Base-by-base conservation (phyloP, 805 yeast genomes). In the Lachancea sp. region DNA sequence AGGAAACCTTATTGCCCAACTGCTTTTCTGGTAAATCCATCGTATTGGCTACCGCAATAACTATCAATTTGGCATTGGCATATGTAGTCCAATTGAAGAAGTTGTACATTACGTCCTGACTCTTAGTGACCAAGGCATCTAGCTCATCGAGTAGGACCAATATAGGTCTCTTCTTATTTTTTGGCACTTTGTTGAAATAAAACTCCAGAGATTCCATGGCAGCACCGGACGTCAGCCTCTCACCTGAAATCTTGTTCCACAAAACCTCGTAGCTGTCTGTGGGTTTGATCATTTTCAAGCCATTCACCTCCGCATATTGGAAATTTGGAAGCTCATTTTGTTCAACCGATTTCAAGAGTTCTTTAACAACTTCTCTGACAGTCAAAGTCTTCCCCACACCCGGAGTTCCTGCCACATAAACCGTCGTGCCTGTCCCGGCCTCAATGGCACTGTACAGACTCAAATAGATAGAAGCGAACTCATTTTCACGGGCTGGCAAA, bases 331-430 rank as follows among this genome's bases (percentile, higher is more conserved):
- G 44, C 35, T 68, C 72, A 3, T 63, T 65, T 12, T 63, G 69
- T n/a, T 57, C 56, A 9, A 62, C 57, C n/a, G 67, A 65, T 13
- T 63, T 58, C 36, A 75, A 72, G 30, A 93, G 65, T 55, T 84
- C 88, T 29, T 78, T 74, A 20, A 93, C 75, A 0, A 85, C 97
- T 57, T 89, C 95, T 44, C 95, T 68, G 2, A 91, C 81, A 0
- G 98, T 91, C 3, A 95, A 93, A 0, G 99, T 91, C 60, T 93
- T 93, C 11, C 99, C 99, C 2, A 95, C 91, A 8, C 99, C 99
- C 0, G 99, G 99, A 0, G 96, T 88, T 3, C 99, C 99, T 63
- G 96, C 87, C 10, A 93, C 80, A 59, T 90, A 93, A 5, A 93
- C 65, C 52, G 96, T 87, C 7, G 90, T 76, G 0, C 98, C 97